A percentile compares a stretch with the other conserved stretches of the same genome.
These are phyloP conservation scores for Boletus reticulatus DNA, from an alignment of 768 basidiomycete genomes.

Conservation along the genomic window DNA sequence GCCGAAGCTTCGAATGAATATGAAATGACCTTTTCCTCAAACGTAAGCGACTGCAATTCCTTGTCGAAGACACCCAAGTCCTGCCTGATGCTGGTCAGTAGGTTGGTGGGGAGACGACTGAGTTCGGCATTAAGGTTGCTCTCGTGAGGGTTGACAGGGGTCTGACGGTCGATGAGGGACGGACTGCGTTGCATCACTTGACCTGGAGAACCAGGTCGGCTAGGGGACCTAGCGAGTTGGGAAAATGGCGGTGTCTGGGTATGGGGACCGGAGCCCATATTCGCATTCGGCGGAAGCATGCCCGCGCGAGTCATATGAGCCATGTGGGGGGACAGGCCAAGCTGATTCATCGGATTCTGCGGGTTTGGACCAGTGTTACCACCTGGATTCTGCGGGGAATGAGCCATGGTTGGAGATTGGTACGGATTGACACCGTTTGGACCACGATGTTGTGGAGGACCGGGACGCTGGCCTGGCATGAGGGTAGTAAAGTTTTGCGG, in stretches of 20 bases:
- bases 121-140: constrained; percentile 42
- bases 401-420: constrained; percentile 64
- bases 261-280: constrained; percentile 35
- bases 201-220: constrained; percentile 55
- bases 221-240: constrained; percentile 53
- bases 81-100: constrained; percentile 36
- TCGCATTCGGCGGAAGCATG: constrained; percentile 48
- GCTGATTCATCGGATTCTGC: constrained; percentile 44
- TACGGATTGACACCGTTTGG: constrained; percentile 51
- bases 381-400: constrained; percentile 51
- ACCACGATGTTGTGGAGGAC: constrained; percentile 38
- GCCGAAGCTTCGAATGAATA: neutral
- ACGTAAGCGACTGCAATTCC: constrained; percentile 40
- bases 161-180: constrained; percentile 48
- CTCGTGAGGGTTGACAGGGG: constrained; percentile 31
- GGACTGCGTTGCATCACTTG: constrained; percentile 58
- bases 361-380: constrained; percentile 31
- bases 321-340: constrained; percentile 55
- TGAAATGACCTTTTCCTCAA: constrained; percentile 58
- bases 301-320: constrained; percentile 41
- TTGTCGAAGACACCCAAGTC: constrained; percentile 48
- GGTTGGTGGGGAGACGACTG: constrained; percentile 33
- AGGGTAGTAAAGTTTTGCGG: constrained; percentile 34
- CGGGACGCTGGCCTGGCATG: constrained; percentile 34
- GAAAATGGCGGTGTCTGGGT: constrained; percentile 44